Evolutionary conservation across 169 alveolate genomes (phyloP).

Genomic region (Cryptosporidium meleagridis): DNA sequence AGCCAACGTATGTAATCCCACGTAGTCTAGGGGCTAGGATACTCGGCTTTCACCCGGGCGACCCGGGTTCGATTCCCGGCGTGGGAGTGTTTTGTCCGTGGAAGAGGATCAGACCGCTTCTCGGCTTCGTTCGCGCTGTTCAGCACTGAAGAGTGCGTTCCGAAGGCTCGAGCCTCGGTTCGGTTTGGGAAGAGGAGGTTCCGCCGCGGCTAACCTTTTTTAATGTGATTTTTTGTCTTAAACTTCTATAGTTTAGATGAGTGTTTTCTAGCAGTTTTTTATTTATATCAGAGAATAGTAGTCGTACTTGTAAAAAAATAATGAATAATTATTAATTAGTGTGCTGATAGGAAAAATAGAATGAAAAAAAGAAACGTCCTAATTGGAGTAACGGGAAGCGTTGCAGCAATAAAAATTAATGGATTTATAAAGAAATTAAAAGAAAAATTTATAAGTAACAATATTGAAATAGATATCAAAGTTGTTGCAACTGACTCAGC

Average conservation of each 20-base stretch:
- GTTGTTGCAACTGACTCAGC: conserved; percentile 80
- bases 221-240: too few relatives aligned
- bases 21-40: conserved; percentile 84
- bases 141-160: too few relatives aligned
- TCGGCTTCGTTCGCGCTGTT: too few relatives aligned
- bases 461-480: conserved; percentile 77
- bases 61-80: conserved; percentile 85
- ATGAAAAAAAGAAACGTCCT: conserved; percentile 77
- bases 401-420: conserved; percentile 88
- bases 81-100: conserved; percentile 77
- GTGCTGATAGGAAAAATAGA: background rate
- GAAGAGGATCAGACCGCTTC: background rate
- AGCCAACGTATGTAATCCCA: conserved; percentile 66
- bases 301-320: too few relatives aligned
- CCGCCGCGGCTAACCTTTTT: too few relatives aligned
- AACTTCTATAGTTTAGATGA: too few relatives aligned
- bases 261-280: too few relatives aligned
- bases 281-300: too few relatives aligned
- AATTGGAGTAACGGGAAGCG: conserved; percentile 89
- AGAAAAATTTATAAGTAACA: conserved; percentile 25
- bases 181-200: too few relatives aligned
- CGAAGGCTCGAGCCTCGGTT: too few relatives aligned
- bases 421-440: conserved; percentile 79
- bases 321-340: background rate
- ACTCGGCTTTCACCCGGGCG: conserved; percentile 84